phyloP scores from a whole-genome alignment of 768 basidiomycete species.

The Sporobolomyces pararoseus region DNA sequence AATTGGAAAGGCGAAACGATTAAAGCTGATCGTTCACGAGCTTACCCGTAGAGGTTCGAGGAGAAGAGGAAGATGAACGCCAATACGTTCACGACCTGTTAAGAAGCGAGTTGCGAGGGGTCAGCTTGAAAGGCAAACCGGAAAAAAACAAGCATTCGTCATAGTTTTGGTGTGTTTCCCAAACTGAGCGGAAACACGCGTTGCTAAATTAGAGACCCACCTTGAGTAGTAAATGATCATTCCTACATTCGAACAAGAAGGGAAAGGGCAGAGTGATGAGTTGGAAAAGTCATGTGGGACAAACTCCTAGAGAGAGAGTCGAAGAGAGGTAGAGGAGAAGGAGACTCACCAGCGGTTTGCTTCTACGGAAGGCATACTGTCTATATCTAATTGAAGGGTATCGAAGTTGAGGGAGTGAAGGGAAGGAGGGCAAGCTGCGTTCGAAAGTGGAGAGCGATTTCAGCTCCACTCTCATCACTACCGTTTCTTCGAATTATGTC shows the following conservation, averaged over 20 bases:
- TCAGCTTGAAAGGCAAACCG: not conserved
- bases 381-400: too few species aligned
- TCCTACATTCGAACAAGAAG: constrained; percentile 12
- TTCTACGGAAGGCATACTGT: constrained; percentile 15
- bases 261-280: not conserved
- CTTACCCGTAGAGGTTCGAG: constrained; percentile 25
- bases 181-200: too few species aligned
- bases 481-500: constrained; percentile 8
- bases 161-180: not conserved
- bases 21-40: not conserved
- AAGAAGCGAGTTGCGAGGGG: not conserved
- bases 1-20: not conserved
- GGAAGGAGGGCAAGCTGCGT: too few species aligned
- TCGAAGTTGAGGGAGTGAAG: too few species aligned
- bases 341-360: constrained; percentile 23
- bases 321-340: too few species aligned
- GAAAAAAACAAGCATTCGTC: not conserved
- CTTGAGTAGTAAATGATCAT: constrained; percentile 40
- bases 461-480: too few species aligned
- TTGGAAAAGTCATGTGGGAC: too few species aligned
- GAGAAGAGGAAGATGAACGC: constrained; percentile 31
- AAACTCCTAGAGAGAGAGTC: not conserved
- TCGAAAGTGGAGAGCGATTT: too few species aligned
- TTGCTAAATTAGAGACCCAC: not conserved
- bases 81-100: constrained; percentile 28